A percentile compares a stretch with the other conserved stretches of the same genome.
Conservation (phyloP, 208 protist species). For the Trypanosoma theileri region DNA sequence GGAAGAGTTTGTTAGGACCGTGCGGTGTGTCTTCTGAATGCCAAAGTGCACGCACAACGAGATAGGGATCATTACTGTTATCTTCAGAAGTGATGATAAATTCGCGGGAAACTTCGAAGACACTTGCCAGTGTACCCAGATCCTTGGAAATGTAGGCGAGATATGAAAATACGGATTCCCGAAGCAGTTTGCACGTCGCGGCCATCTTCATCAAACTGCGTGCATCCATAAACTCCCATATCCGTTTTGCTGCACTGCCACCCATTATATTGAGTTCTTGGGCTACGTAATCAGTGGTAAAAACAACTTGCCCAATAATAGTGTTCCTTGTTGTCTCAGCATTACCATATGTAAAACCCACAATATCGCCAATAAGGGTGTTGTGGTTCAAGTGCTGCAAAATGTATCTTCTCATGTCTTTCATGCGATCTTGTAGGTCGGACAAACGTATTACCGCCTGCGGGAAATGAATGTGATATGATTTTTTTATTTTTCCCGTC, state of each 20-base stretch:
- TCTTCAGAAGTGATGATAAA: background rate
- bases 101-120: background rate
- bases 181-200: background rate
- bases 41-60: constrained; percentile 12
- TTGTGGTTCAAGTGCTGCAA: background rate
- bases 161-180: background rate
- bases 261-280: background rate
- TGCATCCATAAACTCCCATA: constrained; percentile 9
- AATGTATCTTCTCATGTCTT: constrained; percentile 32
- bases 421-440: constrained; percentile 24
- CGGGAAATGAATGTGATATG: constrained; percentile 72
- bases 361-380: constrained; percentile 13
- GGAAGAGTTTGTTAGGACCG: background rate
- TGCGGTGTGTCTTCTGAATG: background rate
- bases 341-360: constrained; percentile 1
- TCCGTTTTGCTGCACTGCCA: background rate
- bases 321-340: background rate
- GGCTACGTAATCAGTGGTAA: constrained; percentile 5
- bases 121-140: background rate
- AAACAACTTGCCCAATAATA: constrained; percentile 10
- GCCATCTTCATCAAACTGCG: background rate
- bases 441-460: constrained; percentile 39
- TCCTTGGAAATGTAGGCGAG: background rate
- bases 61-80: background rate
- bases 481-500: constrained; percentile 44